Evolutionary conservation across 176 grass and related monocot genomes (phyloP), one percentile per base, ranked within the genome.

Genomic region (Oryza meridionalis): DNA sequence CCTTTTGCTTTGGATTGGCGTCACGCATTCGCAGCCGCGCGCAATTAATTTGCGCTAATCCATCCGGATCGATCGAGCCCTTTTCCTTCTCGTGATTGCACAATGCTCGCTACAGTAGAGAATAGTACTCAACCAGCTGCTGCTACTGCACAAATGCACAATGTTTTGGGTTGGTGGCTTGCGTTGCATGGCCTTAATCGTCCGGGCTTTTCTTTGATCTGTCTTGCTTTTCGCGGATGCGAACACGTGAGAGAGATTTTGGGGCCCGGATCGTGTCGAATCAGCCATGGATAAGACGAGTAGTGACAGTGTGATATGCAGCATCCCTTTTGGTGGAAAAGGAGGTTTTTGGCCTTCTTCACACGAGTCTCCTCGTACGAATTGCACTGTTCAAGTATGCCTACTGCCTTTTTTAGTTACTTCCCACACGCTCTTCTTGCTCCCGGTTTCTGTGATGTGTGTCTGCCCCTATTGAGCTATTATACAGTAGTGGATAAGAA

Each of bases 261-360:
- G 35, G 47, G 77, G 12, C 17, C 77, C 45, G 7, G 12, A 81
- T 81, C 35, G 38, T 10, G 62, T 9, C 63, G 21, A 21, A 85
- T 67, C 67, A 24, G 38, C 3, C 7, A 10, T 81, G 55, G 55
- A 89, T 89, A 89, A 76, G 76, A 50, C 61, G 16, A 15, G 53
- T 43, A 2, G 25, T 27, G 38, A 40, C 38, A 40, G 38, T 46
- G 35, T 31, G 29, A 31, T 31, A 31, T 31, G 29, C 29, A 2
- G 29, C 29, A 31, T 31, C 2, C 29, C 65, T 78, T 90, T 82
- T 78, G 88, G 73, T 9, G 40, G 82, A 85, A 85, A 89, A 37
- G 62, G 63, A 75, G 29, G 27, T 5, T 33, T 72, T 9, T 27
- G 25, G 25, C 26, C 11, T 4, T 13, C 10, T 4, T 47, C 26